phyloP scores from a whole-genome alignment of 345 rosid genomes.

The Eucalyptus pumila region DNA sequence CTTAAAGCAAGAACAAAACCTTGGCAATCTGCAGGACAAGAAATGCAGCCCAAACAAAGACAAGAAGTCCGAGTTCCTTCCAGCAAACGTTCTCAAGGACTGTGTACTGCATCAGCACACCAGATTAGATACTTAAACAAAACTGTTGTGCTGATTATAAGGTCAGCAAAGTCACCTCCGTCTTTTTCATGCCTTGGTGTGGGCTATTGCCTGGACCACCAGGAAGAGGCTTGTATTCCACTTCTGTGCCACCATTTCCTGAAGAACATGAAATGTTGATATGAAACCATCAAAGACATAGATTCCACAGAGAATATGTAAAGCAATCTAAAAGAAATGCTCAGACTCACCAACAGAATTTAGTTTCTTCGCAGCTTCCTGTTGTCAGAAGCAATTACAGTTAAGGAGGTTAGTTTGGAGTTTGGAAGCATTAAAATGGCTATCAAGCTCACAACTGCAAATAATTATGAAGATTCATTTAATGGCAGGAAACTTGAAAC shows the following conservation, averaged over 20 bases:
- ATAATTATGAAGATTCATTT: neutral
- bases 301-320: neutral
- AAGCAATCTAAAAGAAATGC: neutral
- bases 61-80: constrained; percentile 82
- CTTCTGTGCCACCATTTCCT: constrained; percentile 26
- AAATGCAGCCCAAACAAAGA: constrained; percentile 64
- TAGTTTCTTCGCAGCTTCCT: constrained; percentile 48
- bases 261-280: neutral
- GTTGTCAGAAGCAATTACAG: neutral
- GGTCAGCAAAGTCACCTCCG: constrained; percentile 16
- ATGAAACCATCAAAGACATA: neutral
- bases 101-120: constrained; percentile 23
- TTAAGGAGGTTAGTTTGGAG: neutral
- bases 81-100: constrained; percentile 57
- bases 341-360: constrained; percentile 29
- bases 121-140: neutral
- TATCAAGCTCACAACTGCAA: neutral
- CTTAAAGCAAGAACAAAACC: constrained; percentile 15
- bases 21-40: constrained; percentile 54
- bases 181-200: neutral
- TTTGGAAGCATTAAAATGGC: neutral
- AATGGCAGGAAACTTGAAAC: neutral
- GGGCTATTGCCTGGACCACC: constrained; percentile 45
- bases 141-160: too few relatives aligned
- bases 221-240: constrained; percentile 54